Evolutionary conservation across 441 rosid species (phyloP).

Genomic region (Sinapis alba): DNA sequence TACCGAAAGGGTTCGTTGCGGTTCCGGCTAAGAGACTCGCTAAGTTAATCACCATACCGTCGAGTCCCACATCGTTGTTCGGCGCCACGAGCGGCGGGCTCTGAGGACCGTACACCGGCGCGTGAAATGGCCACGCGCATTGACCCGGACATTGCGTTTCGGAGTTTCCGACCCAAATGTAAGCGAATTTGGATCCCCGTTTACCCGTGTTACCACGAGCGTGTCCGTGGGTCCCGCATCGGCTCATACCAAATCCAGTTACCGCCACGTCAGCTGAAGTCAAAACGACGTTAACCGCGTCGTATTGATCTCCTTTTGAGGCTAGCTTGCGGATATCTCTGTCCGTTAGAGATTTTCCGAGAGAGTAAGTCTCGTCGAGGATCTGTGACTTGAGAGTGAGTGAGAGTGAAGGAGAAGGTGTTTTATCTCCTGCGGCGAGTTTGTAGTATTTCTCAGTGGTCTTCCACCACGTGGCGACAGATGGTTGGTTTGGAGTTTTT

Average conservation of each 20-base stretch:
- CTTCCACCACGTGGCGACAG: constrained; percentile 78
- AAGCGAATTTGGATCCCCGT: constrained; percentile 52
- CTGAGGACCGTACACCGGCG: constrained; percentile 70
- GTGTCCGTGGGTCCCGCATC: constrained; percentile 69
- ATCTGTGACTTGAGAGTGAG: constrained; percentile 55
- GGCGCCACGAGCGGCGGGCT: constrained; percentile 61
- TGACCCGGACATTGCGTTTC: constrained; percentile 72
- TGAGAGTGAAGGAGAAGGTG: constrained; percentile 35
- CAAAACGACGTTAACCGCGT: constrained; percentile 67
- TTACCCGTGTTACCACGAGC: constrained; percentile 41
- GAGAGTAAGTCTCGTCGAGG: constrained; percentile 55
- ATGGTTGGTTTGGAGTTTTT: constrained; percentile 42
- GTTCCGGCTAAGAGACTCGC: constrained; percentile 72
- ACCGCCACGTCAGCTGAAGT: constrained; percentile 75
- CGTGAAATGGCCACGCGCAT: constrained; percentile 86
- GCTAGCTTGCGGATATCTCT: constrained; percentile 58
- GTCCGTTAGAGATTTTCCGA: constrained; percentile 60
- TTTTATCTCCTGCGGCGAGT: constrained; percentile 35
- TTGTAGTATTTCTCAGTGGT: constrained; percentile 61
- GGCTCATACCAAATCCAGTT: constrained; percentile 61
- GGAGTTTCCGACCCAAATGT: constrained; percentile 83
- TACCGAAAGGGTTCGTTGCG: constrained; percentile 71
- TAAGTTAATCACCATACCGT: constrained; percentile 74
- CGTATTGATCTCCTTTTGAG: constrained; percentile 51
- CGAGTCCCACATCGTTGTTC: constrained; percentile 72